A percentile compares a stretch with the other conserved stretches of the same genome.
Evolutionary conservation across 768 basidiomycete genomes (phyloP).

Genomic region (Agaricus bisporus): DNA sequence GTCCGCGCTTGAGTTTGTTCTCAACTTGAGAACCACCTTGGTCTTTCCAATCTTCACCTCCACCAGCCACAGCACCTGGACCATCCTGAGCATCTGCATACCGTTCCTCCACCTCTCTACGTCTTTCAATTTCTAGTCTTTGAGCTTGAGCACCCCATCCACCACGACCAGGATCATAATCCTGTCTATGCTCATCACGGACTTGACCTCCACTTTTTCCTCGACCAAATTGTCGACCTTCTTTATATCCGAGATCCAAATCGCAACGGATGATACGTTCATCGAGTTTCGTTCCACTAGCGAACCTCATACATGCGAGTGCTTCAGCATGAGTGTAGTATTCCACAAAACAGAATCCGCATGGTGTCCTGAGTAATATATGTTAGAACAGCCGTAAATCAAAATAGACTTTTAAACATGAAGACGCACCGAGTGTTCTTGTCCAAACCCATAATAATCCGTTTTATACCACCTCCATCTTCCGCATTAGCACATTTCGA

Average conservation of each 20-base stretch:
- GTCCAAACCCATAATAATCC: constrained; percentile 94
- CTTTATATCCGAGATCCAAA: constrained; percentile 92
- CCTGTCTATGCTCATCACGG: constrained; percentile 93
- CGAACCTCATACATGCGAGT: constrained; percentile 85
- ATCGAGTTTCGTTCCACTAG: constrained; percentile 97
- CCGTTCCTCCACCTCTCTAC: constrained; percentile 80
- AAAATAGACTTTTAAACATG: not conserved
- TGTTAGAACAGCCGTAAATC: not conserved
- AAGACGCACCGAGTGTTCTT: constrained; percentile 67
- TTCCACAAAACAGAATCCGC: constrained; percentile 94
- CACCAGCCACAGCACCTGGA: constrained; percentile 75
- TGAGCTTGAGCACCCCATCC: constrained; percentile 91
- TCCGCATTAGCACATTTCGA: constrained; percentile 84
- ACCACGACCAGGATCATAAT: constrained; percentile 95
- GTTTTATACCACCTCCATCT: constrained; percentile 85
- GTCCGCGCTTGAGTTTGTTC: constrained; percentile 55
- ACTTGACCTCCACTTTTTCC: constrained; percentile 98
- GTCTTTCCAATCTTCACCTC: constrained; percentile 85
- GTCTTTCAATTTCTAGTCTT: constrained; percentile 62
- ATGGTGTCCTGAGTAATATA: constrained; percentile 63
- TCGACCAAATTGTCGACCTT: constrained; percentile 94
- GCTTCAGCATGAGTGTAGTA: constrained; percentile 96
- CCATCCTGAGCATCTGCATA: constrained; percentile 79
- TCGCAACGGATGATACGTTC: constrained; percentile 98
- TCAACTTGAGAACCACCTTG: constrained; percentile 35